phyloP scores from a whole-genome alignment of 768 basidiomycete genomes.

The Amanita pallidorosea region DNA sequence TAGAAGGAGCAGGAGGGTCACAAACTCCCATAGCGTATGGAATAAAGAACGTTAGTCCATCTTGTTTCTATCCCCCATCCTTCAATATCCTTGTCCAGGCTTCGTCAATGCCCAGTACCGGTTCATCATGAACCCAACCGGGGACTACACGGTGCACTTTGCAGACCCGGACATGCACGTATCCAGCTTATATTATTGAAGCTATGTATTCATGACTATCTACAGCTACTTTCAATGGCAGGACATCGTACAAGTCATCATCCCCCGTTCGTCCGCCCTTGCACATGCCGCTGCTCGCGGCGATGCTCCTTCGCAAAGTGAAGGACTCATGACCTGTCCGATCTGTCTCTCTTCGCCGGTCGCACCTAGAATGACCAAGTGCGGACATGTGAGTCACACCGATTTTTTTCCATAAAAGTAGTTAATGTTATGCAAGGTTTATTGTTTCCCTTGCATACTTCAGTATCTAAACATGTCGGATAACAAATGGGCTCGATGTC shows the following conservation, averaged over 20 bases:
- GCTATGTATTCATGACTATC: constrained; percentile 10
- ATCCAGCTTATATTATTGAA: constrained; percentile 4
- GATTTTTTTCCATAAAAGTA: not conserved
- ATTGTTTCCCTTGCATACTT: constrained; percentile 89
- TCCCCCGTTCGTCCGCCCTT: constrained; percentile 73
- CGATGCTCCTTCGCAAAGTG: constrained; percentile 32
- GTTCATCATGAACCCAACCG: constrained; percentile 88
- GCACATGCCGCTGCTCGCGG: constrained; percentile 46
- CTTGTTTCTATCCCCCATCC: constrained; percentile 10
- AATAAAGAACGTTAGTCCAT: constrained; percentile 80
- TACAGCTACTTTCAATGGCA: constrained; percentile 90
- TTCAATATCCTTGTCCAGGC: constrained; percentile 32
- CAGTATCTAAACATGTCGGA: constrained; percentile 83
- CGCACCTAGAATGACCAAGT: constrained; percentile 91
- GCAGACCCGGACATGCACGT: constrained; percentile 94
- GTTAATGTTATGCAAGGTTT: constrained; percentile 48
- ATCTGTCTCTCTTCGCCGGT: constrained; percentile 90
- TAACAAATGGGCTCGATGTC: constrained; percentile 87
- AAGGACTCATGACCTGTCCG: constrained; percentile 73
- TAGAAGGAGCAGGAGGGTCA: constrained; percentile 65
- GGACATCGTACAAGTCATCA: constrained; percentile 89
- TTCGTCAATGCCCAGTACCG: constrained; percentile 96
- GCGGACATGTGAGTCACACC: constrained; percentile 76
- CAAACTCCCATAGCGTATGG: constrained; percentile 58
- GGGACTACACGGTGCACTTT: constrained; percentile 91